Conservation (phyloP, 2,329 filamentous ascomycete genomes). For the Trichophyton equinum region DNA sequence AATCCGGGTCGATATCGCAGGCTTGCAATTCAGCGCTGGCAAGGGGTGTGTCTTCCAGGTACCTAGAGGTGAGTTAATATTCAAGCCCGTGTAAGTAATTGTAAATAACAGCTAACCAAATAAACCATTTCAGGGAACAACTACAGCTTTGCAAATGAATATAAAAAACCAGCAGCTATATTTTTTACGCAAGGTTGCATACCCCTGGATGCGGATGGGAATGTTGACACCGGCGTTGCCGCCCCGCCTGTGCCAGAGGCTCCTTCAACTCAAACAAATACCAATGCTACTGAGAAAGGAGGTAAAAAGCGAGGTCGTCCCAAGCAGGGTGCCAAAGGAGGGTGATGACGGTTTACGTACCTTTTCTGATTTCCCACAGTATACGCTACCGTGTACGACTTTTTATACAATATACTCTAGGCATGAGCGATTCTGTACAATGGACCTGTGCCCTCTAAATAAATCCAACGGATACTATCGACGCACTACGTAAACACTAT, state of each 20-base stretch:
- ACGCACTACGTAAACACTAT: not conserved
- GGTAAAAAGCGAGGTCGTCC: slow-evolving; percentile 10
- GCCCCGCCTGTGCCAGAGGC: slow-evolving; percentile 10
- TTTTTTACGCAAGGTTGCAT: slow-evolving; percentile 90
- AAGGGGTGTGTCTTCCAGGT: slow-evolving; percentile 90
- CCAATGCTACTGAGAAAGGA: not conserved
- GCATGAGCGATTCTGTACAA: not conserved
- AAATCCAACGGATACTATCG: not conserved
- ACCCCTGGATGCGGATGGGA: slow-evolving; percentile 23
- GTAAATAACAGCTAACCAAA: not conserved
- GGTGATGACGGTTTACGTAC: not conserved
- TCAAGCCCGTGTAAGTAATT: not conserved
- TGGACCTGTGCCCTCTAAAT: not conserved
- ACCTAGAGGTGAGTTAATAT: slow-evolving; percentile 58
- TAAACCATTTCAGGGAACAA: slow-evolving; percentile 57
- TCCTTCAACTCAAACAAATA: not conserved
- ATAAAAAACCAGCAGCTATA: slow-evolving; percentile 57
- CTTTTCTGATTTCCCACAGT: not conserved
- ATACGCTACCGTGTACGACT: not conserved
- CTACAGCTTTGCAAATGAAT: slow-evolving; percentile 79
- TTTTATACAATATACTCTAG: not conserved
- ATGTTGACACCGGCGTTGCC: slow-evolving; percentile 14
- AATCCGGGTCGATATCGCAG: slow-evolving; percentile 57
- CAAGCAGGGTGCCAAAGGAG: slow-evolving; percentile 6
- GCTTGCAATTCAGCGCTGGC: slow-evolving; percentile 58